Evolutionary conservation across 75 land plant species (phyloP).

Genomic region (Picea glauca): DNA sequence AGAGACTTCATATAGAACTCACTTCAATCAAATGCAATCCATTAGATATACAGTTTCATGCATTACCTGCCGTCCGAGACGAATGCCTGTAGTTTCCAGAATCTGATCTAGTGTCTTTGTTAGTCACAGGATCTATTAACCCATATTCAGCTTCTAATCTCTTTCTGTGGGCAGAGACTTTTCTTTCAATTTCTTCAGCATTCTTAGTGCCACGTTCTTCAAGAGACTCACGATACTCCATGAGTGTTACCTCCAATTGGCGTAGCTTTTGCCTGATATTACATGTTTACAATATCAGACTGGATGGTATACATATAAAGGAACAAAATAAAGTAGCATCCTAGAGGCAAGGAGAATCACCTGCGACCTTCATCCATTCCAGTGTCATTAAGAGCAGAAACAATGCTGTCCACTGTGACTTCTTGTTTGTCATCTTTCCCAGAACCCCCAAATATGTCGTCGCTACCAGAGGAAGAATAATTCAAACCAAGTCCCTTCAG

Average conservation of each 20-base stretch:
- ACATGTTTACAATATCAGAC: conserved; percentile 5
- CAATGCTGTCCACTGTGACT: conserved; percentile 8
- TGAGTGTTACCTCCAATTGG: conserved; percentile 38
- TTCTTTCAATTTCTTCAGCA: conserved; percentile 45
- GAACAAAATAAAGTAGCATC: neutral
- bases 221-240: conserved; percentile 50
- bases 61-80: conserved; percentile 13
- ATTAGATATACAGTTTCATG: neutral
- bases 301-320: neutral
- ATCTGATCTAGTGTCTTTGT: conserved; percentile 17
- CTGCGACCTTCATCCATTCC: conserved; percentile 53
- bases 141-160: conserved; percentile 44
- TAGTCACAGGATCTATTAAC: conserved; percentile 15
- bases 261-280: conserved; percentile 47
- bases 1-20: neutral
- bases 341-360: conserved; percentile 11
- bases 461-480: conserved; percentile 52
- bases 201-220: conserved; percentile 45
- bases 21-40: neutral
- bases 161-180: conserved; percentile 34
- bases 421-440: conserved; percentile 31
- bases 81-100: conserved; percentile 6
- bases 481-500: conserved; percentile 37
- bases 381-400: conserved; percentile 16
- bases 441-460: conserved; percentile 18